Percentiles rank a stretch among this genome's conserved stretches.
phyloP scores from a whole-genome alignment of 495 filamentous ascomycete species.

The Neurospora sp. region DNA sequence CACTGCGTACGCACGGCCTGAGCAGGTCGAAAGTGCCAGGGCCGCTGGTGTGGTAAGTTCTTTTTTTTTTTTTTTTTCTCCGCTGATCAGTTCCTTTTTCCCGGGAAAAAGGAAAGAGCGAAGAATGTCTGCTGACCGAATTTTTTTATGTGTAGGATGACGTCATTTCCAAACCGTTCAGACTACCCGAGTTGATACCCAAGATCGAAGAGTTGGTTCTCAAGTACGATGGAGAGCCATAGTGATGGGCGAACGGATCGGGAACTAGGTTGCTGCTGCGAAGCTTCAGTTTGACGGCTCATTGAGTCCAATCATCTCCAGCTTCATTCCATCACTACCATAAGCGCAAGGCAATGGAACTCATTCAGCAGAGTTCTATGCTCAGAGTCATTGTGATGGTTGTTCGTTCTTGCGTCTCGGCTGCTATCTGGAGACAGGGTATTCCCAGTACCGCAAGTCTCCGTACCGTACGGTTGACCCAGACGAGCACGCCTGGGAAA shows the following conservation, averaged over 20 bases:
- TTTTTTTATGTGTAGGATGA: constrained; percentile 47
- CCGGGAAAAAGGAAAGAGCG: constrained; percentile 21
- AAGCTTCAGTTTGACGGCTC: not conserved
- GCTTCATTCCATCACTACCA: not conserved
- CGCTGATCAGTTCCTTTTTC: constrained; percentile 22
- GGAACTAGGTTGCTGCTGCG: not conserved
- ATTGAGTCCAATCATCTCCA: not conserved
- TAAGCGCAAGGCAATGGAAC: not conserved
- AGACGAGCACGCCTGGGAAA: not conserved
- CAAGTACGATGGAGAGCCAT: constrained; percentile 9
- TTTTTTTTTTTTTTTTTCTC: not conserved
- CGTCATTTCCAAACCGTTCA: constrained; percentile 73
- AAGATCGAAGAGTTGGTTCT: constrained; percentile 50
- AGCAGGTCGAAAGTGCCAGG: constrained; percentile 50
- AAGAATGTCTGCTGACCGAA: not conserved
- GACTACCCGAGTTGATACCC: constrained; percentile 56
- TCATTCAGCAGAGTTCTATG: not conserved
- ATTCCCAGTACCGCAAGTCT: not conserved
- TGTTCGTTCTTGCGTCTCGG: not conserved
- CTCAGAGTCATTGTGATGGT: not conserved
- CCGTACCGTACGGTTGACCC: not conserved
- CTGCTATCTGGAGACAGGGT: not conserved
- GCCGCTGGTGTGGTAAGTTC: constrained; percentile 40
- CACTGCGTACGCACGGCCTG: constrained; percentile 64
- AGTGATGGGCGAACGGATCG: not conserved